Conservation (phyloP, 371 early-diverging fungal species). For the Mortierella sp. region DNA sequence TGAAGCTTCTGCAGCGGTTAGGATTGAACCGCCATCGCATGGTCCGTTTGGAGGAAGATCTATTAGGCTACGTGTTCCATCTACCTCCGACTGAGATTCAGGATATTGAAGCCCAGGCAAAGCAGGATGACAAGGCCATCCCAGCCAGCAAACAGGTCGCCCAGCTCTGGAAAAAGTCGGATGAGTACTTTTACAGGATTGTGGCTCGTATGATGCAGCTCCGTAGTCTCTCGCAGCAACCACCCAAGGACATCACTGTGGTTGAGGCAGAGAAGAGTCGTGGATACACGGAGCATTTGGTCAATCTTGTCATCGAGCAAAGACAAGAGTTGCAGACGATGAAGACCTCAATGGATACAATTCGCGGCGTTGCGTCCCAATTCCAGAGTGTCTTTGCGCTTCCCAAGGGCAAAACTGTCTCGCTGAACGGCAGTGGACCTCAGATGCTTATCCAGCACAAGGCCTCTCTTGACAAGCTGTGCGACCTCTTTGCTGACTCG, state of each 20-base stretch:
- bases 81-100: constrained; percentile 51
- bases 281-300: constrained; percentile 78
- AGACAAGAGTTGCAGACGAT: constrained; percentile 58
- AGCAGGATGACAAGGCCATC: constrained; percentile 34
- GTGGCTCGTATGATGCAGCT: constrained; percentile 76
- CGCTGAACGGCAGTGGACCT: constrained; percentile 31
- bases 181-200: constrained; percentile 78
- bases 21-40: constrained; percentile 76
- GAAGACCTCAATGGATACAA: constrained; percentile 40
- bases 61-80: constrained; percentile 57
- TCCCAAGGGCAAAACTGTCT: constrained; percentile 29
- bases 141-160: constrained; percentile 51
- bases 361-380: constrained; percentile 52
- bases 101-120: constrained; percentile 52
- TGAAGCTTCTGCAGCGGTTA: constrained; percentile 81
- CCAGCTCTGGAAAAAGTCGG: constrained; percentile 71
- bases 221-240: constrained; percentile 66
- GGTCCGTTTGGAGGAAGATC: constrained; percentile 54
- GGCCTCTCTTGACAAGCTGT: constrained; percentile 59
- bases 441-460: constrained; percentile 60
- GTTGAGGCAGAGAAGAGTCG: constrained; percentile 77
- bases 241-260: constrained; percentile 75
- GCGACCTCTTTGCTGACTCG: constrained; percentile 53
- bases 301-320: constrained; percentile 71
- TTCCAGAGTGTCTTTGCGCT: constrained; percentile 38